Evolutionary conservation across 495 filamentous ascomycete genomes (phyloP), one percentile per base, ranked within the genome.

Genomic region (Gamarada debralockiae): DNA sequence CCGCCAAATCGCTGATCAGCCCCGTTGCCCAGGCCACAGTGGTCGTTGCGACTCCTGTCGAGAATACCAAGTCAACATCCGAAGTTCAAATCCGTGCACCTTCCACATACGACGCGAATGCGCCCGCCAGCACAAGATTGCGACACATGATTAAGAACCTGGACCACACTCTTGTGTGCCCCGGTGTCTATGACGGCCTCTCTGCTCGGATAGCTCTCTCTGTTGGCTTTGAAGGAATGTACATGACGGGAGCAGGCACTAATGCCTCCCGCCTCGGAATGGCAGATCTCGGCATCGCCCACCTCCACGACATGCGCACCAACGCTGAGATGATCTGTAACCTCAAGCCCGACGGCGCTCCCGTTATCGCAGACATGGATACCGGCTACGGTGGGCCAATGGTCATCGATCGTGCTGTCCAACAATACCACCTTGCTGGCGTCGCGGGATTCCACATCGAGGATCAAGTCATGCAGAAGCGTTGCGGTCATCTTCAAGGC

Each of bases 401-500:
- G 27, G 82, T 83, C 72, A 77, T 87, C 15, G 71, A 76, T n/a
- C 73, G 77, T 31, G 75, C 83, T 1, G 76, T 86, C 15, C 70
- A 77, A 53, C 70, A 80, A 39, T 89, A 87, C 60, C 78, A 79
- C 29, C 73, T 73, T 15, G 74, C 79, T 14, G 82, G 82, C n/a
- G 81, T 87, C 0, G 84, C 84, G 2, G 85, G 75, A 8, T 72
- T 87, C 50, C 83, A 88, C 52, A 78, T 88, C 52, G 85, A 89
- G 67, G 85, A 88, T 67, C 83, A 88, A 57, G 74, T 86, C 22
- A 67, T 70, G 48, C 78, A 73, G 44, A 88, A 88, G 63, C 81
- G 81, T 0, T 84, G 81, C 59, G 82, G 81, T 0, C 80, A 84
- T 42, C 68, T 85, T 3, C 61, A 61, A 0, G 78, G 80, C 27